phyloP scores from a whole-genome alignment of 2,329 filamentous ascomycete species.

The Colletotrichum sp. region DNA sequence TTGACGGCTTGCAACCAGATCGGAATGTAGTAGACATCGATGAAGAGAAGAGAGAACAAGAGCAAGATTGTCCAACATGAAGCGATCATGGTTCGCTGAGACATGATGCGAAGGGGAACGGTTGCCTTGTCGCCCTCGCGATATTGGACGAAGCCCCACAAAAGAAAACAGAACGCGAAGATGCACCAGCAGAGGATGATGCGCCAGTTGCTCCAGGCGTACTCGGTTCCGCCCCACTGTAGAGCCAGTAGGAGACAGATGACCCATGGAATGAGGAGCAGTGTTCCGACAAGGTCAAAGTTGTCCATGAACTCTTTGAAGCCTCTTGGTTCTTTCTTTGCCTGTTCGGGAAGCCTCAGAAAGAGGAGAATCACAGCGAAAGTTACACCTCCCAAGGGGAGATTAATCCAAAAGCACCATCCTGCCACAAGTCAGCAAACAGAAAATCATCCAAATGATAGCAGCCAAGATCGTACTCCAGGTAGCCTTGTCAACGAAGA shows the following conservation, averaged over 20 bases:
- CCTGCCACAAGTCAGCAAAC: neutral
- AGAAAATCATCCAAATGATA: neutral
- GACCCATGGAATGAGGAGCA: neutral
- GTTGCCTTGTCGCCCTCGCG: slow-evolving; percentile 57
- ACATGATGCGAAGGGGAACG: slow-evolving; percentile 52
- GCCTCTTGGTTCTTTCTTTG: slow-evolving; percentile 33
- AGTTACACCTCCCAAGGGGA: slow-evolving; percentile 50
- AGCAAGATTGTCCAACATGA: neutral
- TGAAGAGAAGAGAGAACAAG: neutral
- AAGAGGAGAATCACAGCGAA: slow-evolving; percentile 43
- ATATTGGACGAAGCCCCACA: slow-evolving; percentile 60
- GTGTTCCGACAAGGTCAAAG: slow-evolving; percentile 21
- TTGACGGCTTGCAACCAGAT: neutral
- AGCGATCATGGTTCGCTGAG: neutral
- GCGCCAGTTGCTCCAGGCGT: slow-evolving; percentile 36
- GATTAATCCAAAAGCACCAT: slow-evolving; percentile 54
- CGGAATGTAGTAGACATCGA: neutral
- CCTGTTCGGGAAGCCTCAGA: slow-evolving; percentile 39
- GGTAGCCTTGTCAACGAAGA: slow-evolving; percentile 50
- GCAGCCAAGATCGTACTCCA: slow-evolving; percentile 39
- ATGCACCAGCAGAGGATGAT: slow-evolving; percentile 54
- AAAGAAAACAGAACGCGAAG: slow-evolving; percentile 55
- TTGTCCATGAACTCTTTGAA: slow-evolving; percentile 34
- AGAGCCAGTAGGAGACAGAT: neutral
- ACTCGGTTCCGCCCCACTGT: neutral